Percentiles rank a stretch among this genome's conserved stretches.
phyloP scores from a whole-genome alignment of 768 basidiomycete genomes.

The Rhodotorula kratochvilovae region DNA sequence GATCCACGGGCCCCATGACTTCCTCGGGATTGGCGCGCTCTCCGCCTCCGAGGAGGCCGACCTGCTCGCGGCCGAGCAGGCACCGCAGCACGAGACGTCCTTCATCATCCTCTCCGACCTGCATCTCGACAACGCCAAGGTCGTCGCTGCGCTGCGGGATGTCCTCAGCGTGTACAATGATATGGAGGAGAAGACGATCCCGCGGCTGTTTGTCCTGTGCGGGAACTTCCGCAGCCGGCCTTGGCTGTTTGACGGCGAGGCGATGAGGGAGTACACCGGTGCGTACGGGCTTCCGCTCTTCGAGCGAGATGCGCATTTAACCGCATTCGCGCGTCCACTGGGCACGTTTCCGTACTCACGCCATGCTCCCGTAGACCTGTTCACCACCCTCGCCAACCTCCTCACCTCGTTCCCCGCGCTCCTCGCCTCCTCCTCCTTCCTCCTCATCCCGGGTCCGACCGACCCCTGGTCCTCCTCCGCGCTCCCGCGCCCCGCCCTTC shows the following conservation, averaged over 20 bases:
- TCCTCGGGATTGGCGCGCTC: constrained; percentile 88
- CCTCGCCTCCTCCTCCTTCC: constrained; percentile 74
- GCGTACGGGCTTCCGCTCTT: constrained; percentile 14
- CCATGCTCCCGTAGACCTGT: constrained; percentile 59
- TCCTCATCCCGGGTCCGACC: constrained; percentile 88
- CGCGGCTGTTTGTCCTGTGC: constrained; percentile 83
- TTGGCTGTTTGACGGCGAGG: constrained; percentile 71
- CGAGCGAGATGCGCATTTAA: no score
- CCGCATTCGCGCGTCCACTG: no score
- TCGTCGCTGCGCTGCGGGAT: constrained; percentile 69
- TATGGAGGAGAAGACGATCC: constrained; percentile 62
- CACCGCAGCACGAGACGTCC: constrained; percentile 44
- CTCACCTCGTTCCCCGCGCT: constrained; percentile 75
- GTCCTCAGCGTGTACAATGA: constrained; percentile 77
- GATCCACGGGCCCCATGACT: constrained; percentile 93
- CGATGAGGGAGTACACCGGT: constrained; percentile 83
- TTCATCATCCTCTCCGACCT: constrained; percentile 92
- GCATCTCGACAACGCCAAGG: constrained; percentile 85
- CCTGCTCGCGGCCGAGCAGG: constrained; percentile 22
- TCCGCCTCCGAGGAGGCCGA: constrained; percentile 72
- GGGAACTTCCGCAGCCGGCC: constrained; percentile 89
- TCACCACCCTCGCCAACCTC: constrained; percentile 78
- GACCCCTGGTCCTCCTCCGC: constrained; percentile 70
- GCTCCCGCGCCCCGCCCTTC: constrained; percentile 73
- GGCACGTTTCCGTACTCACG: neutral